A percentile compares a stretch with the other conserved stretches of the same genome.
Conservation (phyloP, 23 red algal species). For the Pyropia yezoensis region DNA sequence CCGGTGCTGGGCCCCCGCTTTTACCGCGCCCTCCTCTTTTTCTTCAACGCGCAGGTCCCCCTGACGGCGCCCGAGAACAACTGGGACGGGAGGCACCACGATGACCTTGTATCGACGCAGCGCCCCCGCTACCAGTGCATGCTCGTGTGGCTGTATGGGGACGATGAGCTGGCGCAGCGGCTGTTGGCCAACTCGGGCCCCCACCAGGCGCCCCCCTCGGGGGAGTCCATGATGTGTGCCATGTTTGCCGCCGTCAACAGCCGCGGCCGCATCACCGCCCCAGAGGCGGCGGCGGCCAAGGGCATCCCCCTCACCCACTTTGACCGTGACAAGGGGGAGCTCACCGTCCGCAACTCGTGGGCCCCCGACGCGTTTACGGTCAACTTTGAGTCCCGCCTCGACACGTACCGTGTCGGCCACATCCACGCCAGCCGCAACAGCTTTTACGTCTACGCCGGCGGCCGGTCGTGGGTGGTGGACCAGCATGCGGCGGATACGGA, state of each 20-base stretch:
- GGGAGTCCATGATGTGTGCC: neutral
- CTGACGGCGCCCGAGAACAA: too few species aligned
- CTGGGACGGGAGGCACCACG: too few species aligned
- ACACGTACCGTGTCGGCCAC: neutral
- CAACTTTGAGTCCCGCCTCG: neutral
- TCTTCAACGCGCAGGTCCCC: too few species aligned
- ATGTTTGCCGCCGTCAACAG: neutral
- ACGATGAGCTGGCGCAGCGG: neutral
- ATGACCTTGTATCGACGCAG: too few species aligned
- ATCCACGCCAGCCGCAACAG: neutral
- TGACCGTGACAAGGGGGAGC: neutral
- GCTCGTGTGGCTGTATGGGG: neutral
- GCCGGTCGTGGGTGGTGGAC: neutral
- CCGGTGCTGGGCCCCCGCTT: too few species aligned
- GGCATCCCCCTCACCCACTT: neutral
- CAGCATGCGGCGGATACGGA: neutral
- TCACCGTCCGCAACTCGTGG: neutral
- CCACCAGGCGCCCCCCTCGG: neutral
- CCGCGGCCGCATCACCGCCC: neutral
- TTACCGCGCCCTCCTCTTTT: too few species aligned
- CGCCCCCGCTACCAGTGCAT: neutral
- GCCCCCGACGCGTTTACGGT: neutral
- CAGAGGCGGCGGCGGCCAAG: neutral
- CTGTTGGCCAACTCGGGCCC: neutral
- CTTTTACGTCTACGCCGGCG: neutral